Evolutionary conservation across 495 filamentous ascomycete species (phyloP), one percentile per base, ranked within the genome.

Genomic region (Neurospora discreta): DNA sequence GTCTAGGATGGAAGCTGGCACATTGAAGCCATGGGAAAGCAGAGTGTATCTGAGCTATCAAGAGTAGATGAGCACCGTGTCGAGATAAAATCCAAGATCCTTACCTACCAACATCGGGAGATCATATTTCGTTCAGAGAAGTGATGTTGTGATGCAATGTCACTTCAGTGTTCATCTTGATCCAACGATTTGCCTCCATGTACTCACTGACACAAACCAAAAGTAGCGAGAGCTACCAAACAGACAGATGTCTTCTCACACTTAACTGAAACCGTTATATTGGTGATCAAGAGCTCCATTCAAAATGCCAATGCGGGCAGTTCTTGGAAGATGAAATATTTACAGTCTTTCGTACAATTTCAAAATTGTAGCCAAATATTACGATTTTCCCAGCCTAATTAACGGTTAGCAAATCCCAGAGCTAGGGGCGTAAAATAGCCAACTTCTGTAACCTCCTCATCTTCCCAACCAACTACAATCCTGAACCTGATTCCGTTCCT

Each of bases 31-130:
- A 8, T 75, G 74, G 74, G 74, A 75, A n/a, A 68, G 74, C 8
- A 75, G 74, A 23, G 72, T 75, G 69, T 75, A 75, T 36, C 18
- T 72, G 1, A 74, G 38, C 26, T 70, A 72, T 7, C 18, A 1
- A 36, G 3, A 5, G 52, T 6, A 5, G 2, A 52, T 15, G 20
- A 52, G 44, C 10, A 38, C 33, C 33, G 0, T 36, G 33, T 36
- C 33, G 6, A 36, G 33, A n/a, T n/a, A n/a, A 36, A 36, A 36
- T 36, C 33, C 33, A 36, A 36, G 33, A 36, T 36, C 33, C 33
- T 36, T 36, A 5, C 33, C 1, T 5, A 5, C 33, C 33, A 36
- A 36, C 33, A n/a, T n/a, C n/a, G n/a, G n/a, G 33, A 5, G 0
- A 36, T 39, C 0, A 10, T 39, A 10, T 39, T 39, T 10, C 9